Conservation (phyloP, 163 green algal genomes). For the Coccomyxa subellipsoidea region DNA sequence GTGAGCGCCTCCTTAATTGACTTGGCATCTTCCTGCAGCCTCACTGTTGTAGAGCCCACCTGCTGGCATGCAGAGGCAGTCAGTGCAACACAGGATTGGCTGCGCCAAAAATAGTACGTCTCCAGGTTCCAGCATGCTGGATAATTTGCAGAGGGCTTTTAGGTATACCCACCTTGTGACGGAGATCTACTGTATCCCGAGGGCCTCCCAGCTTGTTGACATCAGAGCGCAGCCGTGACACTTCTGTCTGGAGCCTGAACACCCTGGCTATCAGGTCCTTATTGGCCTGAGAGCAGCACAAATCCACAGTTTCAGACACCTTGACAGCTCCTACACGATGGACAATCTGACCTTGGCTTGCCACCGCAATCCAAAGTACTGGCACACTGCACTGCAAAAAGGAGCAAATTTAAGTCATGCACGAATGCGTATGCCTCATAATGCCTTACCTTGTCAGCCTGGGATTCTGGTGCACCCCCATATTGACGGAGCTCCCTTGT, state of each 20-base stretch:
- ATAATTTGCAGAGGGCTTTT: too few species aligned
- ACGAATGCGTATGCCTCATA: neutral
- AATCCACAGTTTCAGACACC: neutral
- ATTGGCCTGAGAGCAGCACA: conserved; percentile 9
- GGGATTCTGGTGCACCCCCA: neutral
- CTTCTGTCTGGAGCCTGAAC: conserved; percentile 29
- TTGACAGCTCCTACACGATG: too few species aligned
- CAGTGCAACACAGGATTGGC: too few species aligned
- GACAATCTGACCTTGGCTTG: too few species aligned
- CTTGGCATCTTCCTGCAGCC: conserved; percentile 25
- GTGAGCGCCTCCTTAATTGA: conserved; percentile 34
- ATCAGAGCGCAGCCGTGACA: conserved; percentile 36
- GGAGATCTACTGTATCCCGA: conserved; percentile 42
- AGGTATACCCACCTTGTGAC: conserved; percentile 41
- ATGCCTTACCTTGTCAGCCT: neutral
- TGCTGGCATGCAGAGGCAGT: neutral
- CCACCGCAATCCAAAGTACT: too few species aligned
- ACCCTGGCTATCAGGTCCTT: conserved; percentile 21
- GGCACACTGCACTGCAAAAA: too few species aligned
- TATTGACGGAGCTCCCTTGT: neutral
- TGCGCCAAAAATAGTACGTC: too few species aligned
- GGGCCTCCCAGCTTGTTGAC: conserved; percentile 36
- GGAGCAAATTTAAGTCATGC: neutral
- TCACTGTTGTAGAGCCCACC: conserved; percentile 6
- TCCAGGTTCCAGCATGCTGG: too few species aligned